Base-by-base conservation (phyloP, 306 rosid genomes). In the Gynostemma pentaphyllum region DNA sequence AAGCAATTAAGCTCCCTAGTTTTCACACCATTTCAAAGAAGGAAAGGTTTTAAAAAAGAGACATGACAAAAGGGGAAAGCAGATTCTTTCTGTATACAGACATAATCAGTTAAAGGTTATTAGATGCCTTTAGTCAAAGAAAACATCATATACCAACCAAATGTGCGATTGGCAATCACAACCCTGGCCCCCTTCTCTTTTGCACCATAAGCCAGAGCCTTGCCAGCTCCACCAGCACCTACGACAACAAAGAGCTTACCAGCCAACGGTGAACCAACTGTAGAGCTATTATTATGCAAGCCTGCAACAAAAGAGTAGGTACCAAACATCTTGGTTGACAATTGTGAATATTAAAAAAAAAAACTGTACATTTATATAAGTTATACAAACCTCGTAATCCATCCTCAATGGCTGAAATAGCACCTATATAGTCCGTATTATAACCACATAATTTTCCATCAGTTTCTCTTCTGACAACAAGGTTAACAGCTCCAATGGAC, bases 181-280 rank as follows among this genome's bases (percentile, higher is more conserved):
- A 92, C 74, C 79, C 83, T 79, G 45, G 96, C 94, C 57, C 96
- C 98, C 75, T 88, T 88, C 73, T 76, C 85, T 79, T 86, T 88
- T 45, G 95, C 98, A 74, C 98, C 98, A 75, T 82, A 92, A 55
- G 98, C 98, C 72, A 88, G 81, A 48, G 98, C 96, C 80, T 92
- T 88, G 50, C 88, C 95, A 21, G 95, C 95, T 36, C 96, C 98
- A 76, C 98, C 96, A 67, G 96, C 98, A 56, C 98, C 98, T 70
- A 92, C 86, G 74, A 92, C 91, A 74, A 88, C 83, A 74, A 92
- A 81, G 47, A 79, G 75, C 80, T 76, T 88, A 74, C 98, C 98
- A 68, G 85, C 88, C 79, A 92, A 82, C 59, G 90, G 95, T 1
- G 96, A 88, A 67, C 64, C 51, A 62, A 69, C 59, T 61, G 72